Base-by-base conservation (phyloP, 768 basidiomycete species). In the Suillus cothurnatus region DNA sequence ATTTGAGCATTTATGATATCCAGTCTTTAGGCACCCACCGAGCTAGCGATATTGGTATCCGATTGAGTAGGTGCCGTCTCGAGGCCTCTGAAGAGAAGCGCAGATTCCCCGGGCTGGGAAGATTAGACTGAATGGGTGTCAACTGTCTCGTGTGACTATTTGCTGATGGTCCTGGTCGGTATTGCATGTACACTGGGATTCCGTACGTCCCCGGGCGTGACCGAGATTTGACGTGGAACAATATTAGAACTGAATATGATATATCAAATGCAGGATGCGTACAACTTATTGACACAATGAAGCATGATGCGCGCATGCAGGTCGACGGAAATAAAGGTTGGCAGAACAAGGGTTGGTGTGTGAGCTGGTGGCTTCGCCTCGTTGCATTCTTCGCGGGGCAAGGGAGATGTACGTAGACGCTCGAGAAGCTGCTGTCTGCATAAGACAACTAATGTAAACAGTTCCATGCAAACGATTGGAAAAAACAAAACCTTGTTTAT, bases 401-500 rank as follows among this genome's bases (percentile, higher is more conserved):
- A 39, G 17, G 26, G 19, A 19, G 4, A 59, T 28, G 23, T 11
- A 6, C 12, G 19, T 7, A 21, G 28, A 28, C 58, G 12, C 58
- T 26, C 57, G 38, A 19, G 57, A 39, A 39, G 17, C 26, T 21
- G 17, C 26, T 21, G 12, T 31, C 39, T 31, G 39, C 11, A 59
- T 41, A 28, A 19, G 26, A 58, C 36, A 34, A 21, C 19, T 0
- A n/a, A 32, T 32, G 21, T 32, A 59, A 26, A 1, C 5, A 38
- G 36, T n/a, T 14, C 26, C 23, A 28, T 26, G 17, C 58, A 59
- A 26, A 56, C 41, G 32, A 66, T 66, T 66, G 43, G 50, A 52
- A 68, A 66, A 61, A 52, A 28, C 41, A 52, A 63, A 66, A 63
- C 61, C 65, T 68, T 68, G 67, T 59, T 41, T 47, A 11, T 47